phyloP scores from a whole-genome alignment of 495 filamentous ascomycete species.

The Darksidea phi region DNA sequence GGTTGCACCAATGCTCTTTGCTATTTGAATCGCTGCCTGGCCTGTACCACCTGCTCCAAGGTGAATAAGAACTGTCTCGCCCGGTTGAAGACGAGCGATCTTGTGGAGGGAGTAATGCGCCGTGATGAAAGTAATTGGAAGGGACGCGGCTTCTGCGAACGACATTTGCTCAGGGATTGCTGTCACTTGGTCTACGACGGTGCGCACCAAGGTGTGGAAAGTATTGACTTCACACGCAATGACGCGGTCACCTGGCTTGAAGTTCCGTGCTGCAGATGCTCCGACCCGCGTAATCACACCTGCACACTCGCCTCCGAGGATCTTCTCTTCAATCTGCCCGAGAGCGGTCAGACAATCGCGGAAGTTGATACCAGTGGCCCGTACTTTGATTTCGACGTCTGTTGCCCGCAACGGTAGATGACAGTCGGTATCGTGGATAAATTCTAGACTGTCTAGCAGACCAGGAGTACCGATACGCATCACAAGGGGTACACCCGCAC shows the following conservation, averaged over 20 bases:
- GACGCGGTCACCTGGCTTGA: constrained; percentile 43
- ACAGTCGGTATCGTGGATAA: not conserved
- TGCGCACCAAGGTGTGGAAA: not conserved
- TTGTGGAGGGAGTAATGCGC: constrained; percentile 36
- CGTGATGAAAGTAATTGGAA: constrained; percentile 38
- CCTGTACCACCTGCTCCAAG: constrained; percentile 49
- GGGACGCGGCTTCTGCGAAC: constrained; percentile 37
- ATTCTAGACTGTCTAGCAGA: constrained; percentile 6
- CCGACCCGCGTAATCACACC: constrained; percentile 16
- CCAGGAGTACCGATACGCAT: constrained; percentile 1
- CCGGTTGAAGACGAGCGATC: constrained; percentile 34
- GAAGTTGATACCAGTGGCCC: constrained; percentile 20
- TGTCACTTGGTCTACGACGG: not conserved
- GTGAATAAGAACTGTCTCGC: constrained; percentile 48
- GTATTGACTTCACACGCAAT: not conserved
- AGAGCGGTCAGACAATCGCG: constrained; percentile 6
- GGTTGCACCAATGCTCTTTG: constrained; percentile 39
- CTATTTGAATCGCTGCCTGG: constrained; percentile 44
- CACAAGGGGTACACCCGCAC: not conserved
- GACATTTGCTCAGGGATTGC: constrained; percentile 37
- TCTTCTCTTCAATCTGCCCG: constrained; percentile 2
- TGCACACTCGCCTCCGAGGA: constrained; percentile 12
- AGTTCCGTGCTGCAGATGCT: constrained; percentile 25
- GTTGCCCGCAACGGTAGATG: not conserved
- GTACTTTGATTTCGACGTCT: constrained; percentile 11